phyloP scores from a whole-genome alignment of 2,329 filamentous ascomycete species.

The Pseudomassariella vexata region DNA sequence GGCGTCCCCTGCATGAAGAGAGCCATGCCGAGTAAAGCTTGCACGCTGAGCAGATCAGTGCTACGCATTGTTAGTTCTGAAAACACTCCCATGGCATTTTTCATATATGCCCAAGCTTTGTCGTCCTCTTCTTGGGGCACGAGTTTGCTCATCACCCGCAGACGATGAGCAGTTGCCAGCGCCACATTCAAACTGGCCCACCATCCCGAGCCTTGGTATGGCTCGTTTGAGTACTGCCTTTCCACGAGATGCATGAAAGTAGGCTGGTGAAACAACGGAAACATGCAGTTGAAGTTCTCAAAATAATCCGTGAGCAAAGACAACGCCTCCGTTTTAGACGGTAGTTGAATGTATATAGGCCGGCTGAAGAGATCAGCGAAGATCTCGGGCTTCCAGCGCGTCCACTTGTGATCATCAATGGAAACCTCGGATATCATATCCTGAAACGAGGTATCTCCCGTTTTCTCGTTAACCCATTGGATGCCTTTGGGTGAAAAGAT shows the following conservation, averaged over 20 bases:
- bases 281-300: conserved; percentile 98
- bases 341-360: conserved; percentile 75
- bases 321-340: conserved; percentile 79
- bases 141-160: conserved; percentile 92
- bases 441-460: conserved; percentile 91
- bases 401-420: conserved; percentile 91
- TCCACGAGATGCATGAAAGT: conserved; percentile 98
- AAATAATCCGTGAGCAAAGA: conserved; percentile 92
- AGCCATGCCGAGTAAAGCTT: conserved; percentile 88
- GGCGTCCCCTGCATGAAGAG: conserved; percentile 94
- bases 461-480: conserved; percentile 97
- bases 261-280: conserved; percentile 93
- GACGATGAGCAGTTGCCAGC: conserved; percentile 83
- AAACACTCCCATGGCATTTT: conserved; percentile 92
- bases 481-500: conserved; percentile 98
- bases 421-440: conserved; percentile 91
- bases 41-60: conserved; percentile 89
- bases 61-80: conserved; percentile 93
- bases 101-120: conserved; percentile 91
- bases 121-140: conserved; percentile 87
- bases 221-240: conserved; percentile 85
- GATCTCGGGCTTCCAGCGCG: conserved; percentile 96
- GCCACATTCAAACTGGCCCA: conserved; percentile 96
- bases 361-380: conserved; percentile 89
- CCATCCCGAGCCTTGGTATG: conserved; percentile 94